Evolutionary conservation across 2,329 filamentous ascomycete genomes (phyloP), one percentile per base, ranked within the genome.

Genomic region (Xylaria sp.): DNA sequence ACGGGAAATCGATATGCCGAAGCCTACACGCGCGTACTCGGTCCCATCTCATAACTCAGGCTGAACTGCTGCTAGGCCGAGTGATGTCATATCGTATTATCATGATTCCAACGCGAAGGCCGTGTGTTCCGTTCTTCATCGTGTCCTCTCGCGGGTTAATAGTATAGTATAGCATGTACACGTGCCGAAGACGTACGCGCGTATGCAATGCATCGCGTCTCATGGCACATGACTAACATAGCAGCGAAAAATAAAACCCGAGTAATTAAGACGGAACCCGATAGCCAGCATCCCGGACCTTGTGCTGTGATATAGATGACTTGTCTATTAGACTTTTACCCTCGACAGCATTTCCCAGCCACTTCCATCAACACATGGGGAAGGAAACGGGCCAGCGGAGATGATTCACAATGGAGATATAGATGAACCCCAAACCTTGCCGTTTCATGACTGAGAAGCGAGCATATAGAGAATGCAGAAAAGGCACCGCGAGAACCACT

Each of bases 11-110:
- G 41, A 63, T 59, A 46, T 64, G 51, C 64, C 63, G 63, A 67
- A 44, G 37, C 12, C n/a, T 12, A 57, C 25, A 63, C 54, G 48
- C 25, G 52, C 25, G 52, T 51, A 28, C 50, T 66, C 41, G 54
- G 46, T 54, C 62, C 44, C 62, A 48, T 62, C 66, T 57, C 54
- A 55, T 44, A 61, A 62, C 67, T 66, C 66, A 71, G 68, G 68
- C 68, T 70, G 68, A 70, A 69, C 15, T 46, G 18, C 15, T 8
- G 7, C 50, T 63, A 18, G 34, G 6, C 46, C 46, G 31, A 63
- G 48, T 48, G 67, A 67, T 65, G 61, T 64, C 63, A 64, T 54
- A 31, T 58, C 4, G 6, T 15, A 55, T 63, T 18, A 18, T 18
- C 41, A 46, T n/a, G 18, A 37, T 37, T 55, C 15, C 39, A 51